These are phyloP conservation scores for Serendipita sp. DNA, from an alignment of 768 basidiomycete species.

Conservation along the genomic window DNA sequence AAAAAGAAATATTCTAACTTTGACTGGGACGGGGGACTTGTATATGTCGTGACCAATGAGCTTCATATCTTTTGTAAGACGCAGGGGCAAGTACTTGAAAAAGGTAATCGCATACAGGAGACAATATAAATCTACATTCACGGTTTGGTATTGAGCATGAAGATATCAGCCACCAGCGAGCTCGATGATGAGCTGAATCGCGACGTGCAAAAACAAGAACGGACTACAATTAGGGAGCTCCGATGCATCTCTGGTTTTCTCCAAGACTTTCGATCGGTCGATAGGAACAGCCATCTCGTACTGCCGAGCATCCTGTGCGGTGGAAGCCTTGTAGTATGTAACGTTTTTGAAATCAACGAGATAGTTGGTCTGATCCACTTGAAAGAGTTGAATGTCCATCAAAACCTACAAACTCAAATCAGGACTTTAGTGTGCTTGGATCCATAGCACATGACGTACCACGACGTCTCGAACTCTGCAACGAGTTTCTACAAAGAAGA, in stretches of 20 bases:
- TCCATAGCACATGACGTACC: slow-evolving; percentile 29
- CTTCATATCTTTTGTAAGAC: not conserved
- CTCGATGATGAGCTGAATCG: slow-evolving; percentile 84
- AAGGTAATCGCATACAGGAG: too few relatives aligned
- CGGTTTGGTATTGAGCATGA: not conserved
- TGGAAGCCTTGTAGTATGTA: slow-evolving; percentile 70
- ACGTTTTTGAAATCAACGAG: slow-evolving; percentile 98
- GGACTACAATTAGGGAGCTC: slow-evolving; percentile 25
- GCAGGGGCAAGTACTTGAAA: too few relatives aligned
- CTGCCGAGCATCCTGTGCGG: slow-evolving; percentile 46
- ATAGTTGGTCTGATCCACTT: slow-evolving; percentile 91
- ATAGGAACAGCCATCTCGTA: slow-evolving; percentile 39
- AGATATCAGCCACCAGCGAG: slow-evolving; percentile 49
- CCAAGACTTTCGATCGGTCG: slow-evolving; percentile 16
- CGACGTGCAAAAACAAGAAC: slow-evolving; percentile 93
- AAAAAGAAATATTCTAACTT: too few relatives aligned
- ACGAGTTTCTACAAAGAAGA: slow-evolving; percentile 90
- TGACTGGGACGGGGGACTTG: too few relatives aligned
- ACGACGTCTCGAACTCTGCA: slow-evolving; percentile 83
- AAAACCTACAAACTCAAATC: slow-evolving; percentile 41
- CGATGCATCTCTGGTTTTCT: slow-evolving; percentile 32
- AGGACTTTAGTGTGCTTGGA: slow-evolving; percentile 3
- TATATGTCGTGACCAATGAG: not conserved
- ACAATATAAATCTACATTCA: not conserved
- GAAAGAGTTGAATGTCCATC: slow-evolving; percentile 95